Conservation (phyloP, 2,329 filamentous ascomycete genomes). For the Colletotrichum sublineola region DNA sequence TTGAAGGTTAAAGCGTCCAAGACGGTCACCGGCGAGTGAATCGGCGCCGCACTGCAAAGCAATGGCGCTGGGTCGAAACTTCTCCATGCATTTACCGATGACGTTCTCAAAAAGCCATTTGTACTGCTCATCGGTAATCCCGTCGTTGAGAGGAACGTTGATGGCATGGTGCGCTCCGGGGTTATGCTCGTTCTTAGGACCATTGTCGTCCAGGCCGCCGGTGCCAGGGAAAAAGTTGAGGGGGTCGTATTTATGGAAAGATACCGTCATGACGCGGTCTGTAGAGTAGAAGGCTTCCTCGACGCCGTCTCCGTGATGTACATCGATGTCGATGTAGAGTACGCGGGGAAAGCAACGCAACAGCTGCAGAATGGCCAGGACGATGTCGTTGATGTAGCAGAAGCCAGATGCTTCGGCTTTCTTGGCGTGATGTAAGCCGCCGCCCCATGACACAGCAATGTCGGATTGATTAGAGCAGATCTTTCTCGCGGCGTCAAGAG, state of each 20-base stretch:
- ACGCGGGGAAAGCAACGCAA: constrained; percentile 86
- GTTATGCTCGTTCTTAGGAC: constrained; percentile 85
- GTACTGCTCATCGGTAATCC: constrained; percentile 93
- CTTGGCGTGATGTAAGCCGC: constrained; percentile 96
- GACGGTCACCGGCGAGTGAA: constrained; percentile 90
- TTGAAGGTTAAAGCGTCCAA: constrained; percentile 97
- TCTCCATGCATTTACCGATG: constrained; percentile 81
- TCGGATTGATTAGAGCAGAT: constrained; percentile 89
- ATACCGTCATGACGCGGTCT: constrained; percentile 91
- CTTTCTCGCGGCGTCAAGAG: constrained; percentile 90
- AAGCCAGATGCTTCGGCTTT: constrained; percentile 94
- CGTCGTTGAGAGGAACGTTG: constrained; percentile 91
- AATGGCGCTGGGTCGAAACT: constrained; percentile 90
- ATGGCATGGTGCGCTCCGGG: constrained; percentile 89
- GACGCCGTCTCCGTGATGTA: constrained; percentile 91
- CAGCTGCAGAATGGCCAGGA: constrained; percentile 90
- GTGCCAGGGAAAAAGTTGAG: constrained; percentile 89
- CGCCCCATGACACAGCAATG: constrained; percentile 98
- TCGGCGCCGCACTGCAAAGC: constrained; percentile 97
- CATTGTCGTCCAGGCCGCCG: constrained; percentile 87
- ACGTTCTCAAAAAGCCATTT: constrained; percentile 85
- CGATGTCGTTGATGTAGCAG: constrained; percentile 99
- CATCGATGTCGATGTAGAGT: constrained; percentile 94
- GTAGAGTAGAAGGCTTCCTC: constrained; percentile 93
- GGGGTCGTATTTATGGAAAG: constrained; percentile 96